Evolutionary conservation across 805 yeast genomes (phyloP), one percentile per base, ranked within the genome.

Genomic region (Cyberlindnera euphorbiiphila): DNA sequence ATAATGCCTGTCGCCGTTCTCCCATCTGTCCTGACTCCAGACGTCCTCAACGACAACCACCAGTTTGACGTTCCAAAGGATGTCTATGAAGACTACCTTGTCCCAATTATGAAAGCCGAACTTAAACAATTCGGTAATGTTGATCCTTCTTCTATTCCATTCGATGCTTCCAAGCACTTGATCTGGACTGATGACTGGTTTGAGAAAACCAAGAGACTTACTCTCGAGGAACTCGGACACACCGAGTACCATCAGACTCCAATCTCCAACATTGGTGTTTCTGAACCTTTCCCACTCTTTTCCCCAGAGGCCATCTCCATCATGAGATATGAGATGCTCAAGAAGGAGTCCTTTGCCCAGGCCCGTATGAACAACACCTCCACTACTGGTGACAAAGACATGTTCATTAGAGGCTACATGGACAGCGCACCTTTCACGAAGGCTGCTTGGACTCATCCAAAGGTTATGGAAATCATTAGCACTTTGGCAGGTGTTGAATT

Each of bases 371-470:
- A 64, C 16, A 58, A 57, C 44, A 56, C 54, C 37, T 69, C 79
- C 21, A 66, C 72, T n/a, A 54, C 71, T 5, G 79, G 78, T 27
- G 55, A 51, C 27, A 46, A 66, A 46, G 79, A 72, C 54, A 61
- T 75, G 46, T 59, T 56, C 32, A 49, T 75, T 39, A 64, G 82
- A 46, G 82, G 84, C 4, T 71, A 64, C 46, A 68, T 64, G 27
- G 54, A 59, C 19, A 38, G 57, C n/a, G 59, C 73, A 27, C 81
- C 78, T 10, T 77, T 77, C 51, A 68, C 72, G 2, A 62, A 68
- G 46, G 66, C 60, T 4, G 82, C 82, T 5, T 76, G 82, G 81
- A 69, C 68, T 4, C 78, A 74, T 47, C 81, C 82, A 17, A 65
- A 65, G 41, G 74, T 80, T 6, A 59, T 72, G 46, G 74, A 72